Evolutionary conservation across 371 early-diverging fungal genomes (phyloP).

Genomic region (Chytridiales sp.): DNA sequence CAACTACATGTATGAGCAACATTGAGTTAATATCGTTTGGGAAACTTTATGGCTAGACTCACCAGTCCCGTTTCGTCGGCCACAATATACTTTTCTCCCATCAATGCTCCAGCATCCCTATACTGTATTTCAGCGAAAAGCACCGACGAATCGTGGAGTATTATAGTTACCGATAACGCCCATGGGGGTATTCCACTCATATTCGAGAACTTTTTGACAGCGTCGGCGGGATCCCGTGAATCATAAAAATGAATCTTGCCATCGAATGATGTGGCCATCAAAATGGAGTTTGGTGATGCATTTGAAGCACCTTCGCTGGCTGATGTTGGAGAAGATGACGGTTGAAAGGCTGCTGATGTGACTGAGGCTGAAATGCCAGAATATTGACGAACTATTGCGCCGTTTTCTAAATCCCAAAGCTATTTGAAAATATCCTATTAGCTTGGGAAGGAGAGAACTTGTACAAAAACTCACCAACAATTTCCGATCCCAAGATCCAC

Average conservation of each 20-base stretch:
- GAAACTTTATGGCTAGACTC: constrained; percentile 8
- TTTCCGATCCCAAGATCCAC: constrained; percentile 92
- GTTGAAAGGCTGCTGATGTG: constrained; percentile 71
- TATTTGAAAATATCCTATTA: constrained; percentile 28
- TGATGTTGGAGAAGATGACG: constrained; percentile 39
- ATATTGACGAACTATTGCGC: constrained; percentile 67
- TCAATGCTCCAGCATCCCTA: constrained; percentile 81
- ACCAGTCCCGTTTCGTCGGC: constrained; percentile 72
- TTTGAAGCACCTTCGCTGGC: neutral
- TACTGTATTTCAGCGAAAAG: neutral
- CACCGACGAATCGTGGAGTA: neutral
- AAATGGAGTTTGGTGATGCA: constrained; percentile 35
- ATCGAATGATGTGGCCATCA: constrained; percentile 85
- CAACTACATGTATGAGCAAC: constrained; percentile 54
- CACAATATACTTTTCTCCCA: constrained; percentile 36
- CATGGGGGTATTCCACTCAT: constrained; percentile 78
- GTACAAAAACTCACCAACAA: constrained; percentile 59
- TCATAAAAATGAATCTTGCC: constrained; percentile 84
- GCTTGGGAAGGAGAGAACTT: neutral
- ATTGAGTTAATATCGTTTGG: constrained; percentile 3
- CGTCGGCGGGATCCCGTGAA: constrained; percentile 60
- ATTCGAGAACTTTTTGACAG: constrained; percentile 56
- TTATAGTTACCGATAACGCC: constrained; percentile 69
- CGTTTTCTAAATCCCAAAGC: constrained; percentile 91
- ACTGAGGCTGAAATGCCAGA: constrained; percentile 78